phyloP scores from a whole-genome alignment of 2,329 filamentous ascomycete genomes.

The Monilinia laxa region DNA sequence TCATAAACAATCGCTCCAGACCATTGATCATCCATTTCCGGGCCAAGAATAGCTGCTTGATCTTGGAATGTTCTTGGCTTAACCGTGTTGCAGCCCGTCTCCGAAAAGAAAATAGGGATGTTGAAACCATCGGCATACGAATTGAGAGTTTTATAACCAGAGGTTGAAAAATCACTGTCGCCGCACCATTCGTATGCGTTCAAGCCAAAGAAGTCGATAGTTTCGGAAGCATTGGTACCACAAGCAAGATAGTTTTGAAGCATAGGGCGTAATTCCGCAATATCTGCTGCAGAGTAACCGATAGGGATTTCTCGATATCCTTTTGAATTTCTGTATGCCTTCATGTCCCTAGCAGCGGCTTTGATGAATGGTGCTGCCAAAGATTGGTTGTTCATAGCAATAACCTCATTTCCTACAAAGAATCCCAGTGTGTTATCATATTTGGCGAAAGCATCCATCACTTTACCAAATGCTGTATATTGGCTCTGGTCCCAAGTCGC shows the following conservation, averaged over 20 bases:
- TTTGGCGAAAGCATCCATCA: constrained; percentile 40
- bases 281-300: constrained; percentile 86
- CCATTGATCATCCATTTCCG: constrained; percentile 67
- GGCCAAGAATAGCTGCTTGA: constrained; percentile 73
- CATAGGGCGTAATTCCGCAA: constrained; percentile 64
- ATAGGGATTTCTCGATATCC: constrained; percentile 78
- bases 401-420: constrained; percentile 86
- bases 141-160: constrained; percentile 71
- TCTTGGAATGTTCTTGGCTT: constrained; percentile 65
- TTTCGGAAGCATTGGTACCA: constrained; percentile 65
- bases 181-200: constrained; percentile 86
- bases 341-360: constrained; percentile 77
- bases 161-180: constrained; percentile 50
- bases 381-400: constrained; percentile 60
- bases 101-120: constrained; percentile 87
- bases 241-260: constrained; percentile 75
- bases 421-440: constrained; percentile 82
- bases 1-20: constrained; percentile 85
- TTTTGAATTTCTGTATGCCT: constrained; percentile 73
- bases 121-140: constrained; percentile 66
- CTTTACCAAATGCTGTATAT: constrained; percentile 49
- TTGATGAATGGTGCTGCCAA: constrained; percentile 78
- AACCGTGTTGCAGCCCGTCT: constrained; percentile 76
- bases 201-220: constrained; percentile 79
- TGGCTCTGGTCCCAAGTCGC: constrained; percentile 74